Evolutionary conservation across 2,329 filamentous ascomycete genomes (phyloP).

Genomic region (Alternaria incomplexa): DNA sequence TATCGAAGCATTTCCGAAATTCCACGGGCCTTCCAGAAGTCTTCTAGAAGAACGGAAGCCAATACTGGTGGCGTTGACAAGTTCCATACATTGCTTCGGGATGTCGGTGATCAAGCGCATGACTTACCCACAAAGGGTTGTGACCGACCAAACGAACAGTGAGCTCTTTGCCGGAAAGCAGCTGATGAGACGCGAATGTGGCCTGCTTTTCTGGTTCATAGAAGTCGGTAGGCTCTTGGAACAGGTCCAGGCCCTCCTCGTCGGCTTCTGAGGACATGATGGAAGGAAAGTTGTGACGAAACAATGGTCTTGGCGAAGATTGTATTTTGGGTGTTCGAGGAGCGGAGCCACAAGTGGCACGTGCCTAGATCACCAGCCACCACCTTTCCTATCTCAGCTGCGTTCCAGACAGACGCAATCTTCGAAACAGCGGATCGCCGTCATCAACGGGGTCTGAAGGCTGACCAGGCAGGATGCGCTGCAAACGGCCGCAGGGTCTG

Average conservation of each 20-base stretch:
- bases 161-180: slow-evolving; percentile 69
- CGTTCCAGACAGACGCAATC: slow-evolving; percentile 12
- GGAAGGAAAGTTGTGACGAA: slow-evolving; percentile 18
- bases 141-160: slow-evolving; percentile 81
- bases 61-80: not conserved
- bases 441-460: slow-evolving; percentile 8
- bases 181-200: slow-evolving; percentile 73
- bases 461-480: not conserved
- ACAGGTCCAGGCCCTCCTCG: slow-evolving; percentile 61
- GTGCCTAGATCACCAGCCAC: slow-evolving; percentile 12
- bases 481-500: slow-evolving; percentile 3
- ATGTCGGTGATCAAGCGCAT: slow-evolving; percentile 5
- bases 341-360: slow-evolving; percentile 15
- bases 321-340: slow-evolving; percentile 24
- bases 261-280: slow-evolving; percentile 40
- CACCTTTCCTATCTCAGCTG: slow-evolving; percentile 17
- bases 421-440: slow-evolving; percentile 9
- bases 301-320: slow-evolving; percentile 20
- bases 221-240: slow-evolving; percentile 81
- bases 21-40: not conserved
- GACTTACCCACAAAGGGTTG: slow-evolving; percentile 79
- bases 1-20: not conserved
- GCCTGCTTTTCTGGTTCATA: slow-evolving; percentile 79
- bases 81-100: not conserved
- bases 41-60: not conserved